Percentiles rank a stretch among this genome's conserved stretches.
Evolutionary conservation across 306 rosid species (phyloP).

Genomic region (Aeschynomene evenia): DNA sequence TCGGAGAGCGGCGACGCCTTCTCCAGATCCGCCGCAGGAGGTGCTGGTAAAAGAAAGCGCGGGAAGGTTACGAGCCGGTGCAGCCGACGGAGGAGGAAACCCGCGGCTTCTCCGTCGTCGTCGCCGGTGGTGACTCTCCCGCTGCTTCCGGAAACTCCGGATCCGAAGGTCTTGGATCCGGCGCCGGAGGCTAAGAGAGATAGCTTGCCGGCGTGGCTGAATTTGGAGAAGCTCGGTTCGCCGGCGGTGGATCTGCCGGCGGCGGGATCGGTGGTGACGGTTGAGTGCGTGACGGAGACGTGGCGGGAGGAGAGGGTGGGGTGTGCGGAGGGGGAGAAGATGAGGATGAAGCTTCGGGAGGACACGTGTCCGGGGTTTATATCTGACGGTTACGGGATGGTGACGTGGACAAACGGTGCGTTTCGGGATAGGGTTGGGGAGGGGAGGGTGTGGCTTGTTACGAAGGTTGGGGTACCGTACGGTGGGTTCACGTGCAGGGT

Average conservation of each 20-base stretch:
- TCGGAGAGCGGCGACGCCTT: conserved; percentile 23
- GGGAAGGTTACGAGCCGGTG: conserved; percentile 27
- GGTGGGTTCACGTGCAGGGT: conserved; percentile 62
- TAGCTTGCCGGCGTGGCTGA: conserved; percentile 33
- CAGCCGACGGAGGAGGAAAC: conserved; percentile 37
- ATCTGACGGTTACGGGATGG: conserved; percentile 65
- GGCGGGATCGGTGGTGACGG: conserved; percentile 56
- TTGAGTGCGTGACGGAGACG: conserved; percentile 65
- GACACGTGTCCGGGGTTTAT: conserved; percentile 88
- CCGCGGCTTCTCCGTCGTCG: conserved; percentile 13
- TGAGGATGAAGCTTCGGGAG: conserved; percentile 44
- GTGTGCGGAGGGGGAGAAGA: conserved; percentile 53
- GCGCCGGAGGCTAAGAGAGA: neutral
- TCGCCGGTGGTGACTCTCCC: conserved; percentile 52
- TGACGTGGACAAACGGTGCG: conserved; percentile 69
- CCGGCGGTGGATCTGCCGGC: conserved; percentile 12
- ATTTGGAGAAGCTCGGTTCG: conserved; percentile 31
- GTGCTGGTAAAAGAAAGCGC: conserved; percentile 43
- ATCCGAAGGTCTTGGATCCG: conserved; percentile 34
- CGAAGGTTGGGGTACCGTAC: conserved; percentile 30
- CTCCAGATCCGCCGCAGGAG: conserved; percentile 8
- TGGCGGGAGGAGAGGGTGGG: conserved; percentile 42
- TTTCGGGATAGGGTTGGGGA: conserved; percentile 48
- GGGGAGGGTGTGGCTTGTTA: conserved; percentile 40
- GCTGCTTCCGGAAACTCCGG: conserved; percentile 63